Evolutionary conservation across 1,284 basidiomycete genomes (phyloP).

Genomic region (Leccinum ponderosum): DNA sequence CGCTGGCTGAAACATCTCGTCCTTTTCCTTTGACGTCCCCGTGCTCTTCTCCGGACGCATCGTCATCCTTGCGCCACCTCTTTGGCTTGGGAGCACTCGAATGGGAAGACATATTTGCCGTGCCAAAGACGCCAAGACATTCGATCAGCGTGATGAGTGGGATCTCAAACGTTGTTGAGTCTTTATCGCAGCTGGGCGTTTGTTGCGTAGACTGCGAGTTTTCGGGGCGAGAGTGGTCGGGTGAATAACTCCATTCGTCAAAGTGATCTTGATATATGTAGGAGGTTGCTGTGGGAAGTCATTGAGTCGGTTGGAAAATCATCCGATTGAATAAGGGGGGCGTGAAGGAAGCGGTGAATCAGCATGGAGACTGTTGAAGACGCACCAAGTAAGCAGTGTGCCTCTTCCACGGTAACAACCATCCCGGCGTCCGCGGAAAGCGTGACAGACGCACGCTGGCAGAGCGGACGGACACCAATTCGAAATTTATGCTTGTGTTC

Average conservation of each 20-base stretch:
- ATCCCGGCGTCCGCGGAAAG: constrained; percentile 66
- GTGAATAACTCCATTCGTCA: constrained; percentile 53
- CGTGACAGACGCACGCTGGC: constrained; percentile 76
- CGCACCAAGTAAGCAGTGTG: constrained; percentile 74
- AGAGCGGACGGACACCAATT: constrained; percentile 2
- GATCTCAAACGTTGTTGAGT: constrained; percentile 69
- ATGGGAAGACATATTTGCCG: constrained; percentile 48
- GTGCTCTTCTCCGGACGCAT: constrained; percentile 46
- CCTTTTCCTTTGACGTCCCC: constrained; percentile 16
- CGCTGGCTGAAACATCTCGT: constrained; percentile 13
- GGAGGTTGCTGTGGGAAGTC: constrained; percentile 64
- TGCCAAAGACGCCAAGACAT: constrained; percentile 91
- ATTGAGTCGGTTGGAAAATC: constrained; percentile 1
- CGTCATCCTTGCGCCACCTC: constrained; percentile 52
- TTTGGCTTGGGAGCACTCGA: constrained; percentile 36
- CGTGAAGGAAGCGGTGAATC: not conserved
- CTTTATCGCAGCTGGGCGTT: constrained; percentile 14
- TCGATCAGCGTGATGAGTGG: constrained; percentile 82
- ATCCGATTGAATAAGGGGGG: not conserved
- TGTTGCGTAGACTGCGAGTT: constrained; percentile 19
- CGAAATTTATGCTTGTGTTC: not conserved
- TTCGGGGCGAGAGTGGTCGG: constrained; percentile 17
- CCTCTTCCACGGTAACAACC: constrained; percentile 87
- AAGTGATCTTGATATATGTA: constrained; percentile 82
- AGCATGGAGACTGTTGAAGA: constrained; percentile 13